Evolutionary conservation across 192 early-diverging fungal species (phyloP).

Genomic region (Mortierella hygrophila): DNA sequence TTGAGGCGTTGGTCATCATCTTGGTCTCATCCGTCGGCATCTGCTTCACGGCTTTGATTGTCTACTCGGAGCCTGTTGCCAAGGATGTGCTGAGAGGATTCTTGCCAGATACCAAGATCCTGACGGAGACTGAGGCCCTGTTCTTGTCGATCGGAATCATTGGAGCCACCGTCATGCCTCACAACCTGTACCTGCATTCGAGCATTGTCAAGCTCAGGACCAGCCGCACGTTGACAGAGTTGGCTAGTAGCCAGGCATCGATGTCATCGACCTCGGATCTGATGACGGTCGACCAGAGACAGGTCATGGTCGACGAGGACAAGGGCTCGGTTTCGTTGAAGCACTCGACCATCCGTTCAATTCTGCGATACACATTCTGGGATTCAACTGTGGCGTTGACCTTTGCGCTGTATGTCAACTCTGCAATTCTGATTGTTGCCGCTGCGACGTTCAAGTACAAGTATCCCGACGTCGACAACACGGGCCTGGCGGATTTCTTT

Average conservation of each 20-base stretch:
- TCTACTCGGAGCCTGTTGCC: constrained; percentile 67
- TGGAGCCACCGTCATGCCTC: constrained; percentile 92
- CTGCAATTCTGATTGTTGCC: constrained; percentile 84
- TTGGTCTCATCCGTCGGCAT: constrained; percentile 72
- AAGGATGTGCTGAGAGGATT: constrained; percentile 76
- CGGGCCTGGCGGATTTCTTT: constrained; percentile 71
- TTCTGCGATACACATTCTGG: constrained; percentile 67
- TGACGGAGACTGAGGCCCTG: constrained; percentile 67
- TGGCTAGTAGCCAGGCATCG: constrained; percentile 28
- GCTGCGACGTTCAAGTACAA: constrained; percentile 77
- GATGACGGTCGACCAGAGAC: constrained; percentile 25
- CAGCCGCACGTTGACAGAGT: constrained; percentile 24
- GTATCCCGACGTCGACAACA: constrained; percentile 35
- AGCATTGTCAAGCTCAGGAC: constrained; percentile 77
- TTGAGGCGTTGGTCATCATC: constrained; percentile 78
- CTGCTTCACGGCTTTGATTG: constrained; percentile 77
- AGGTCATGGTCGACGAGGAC: constrained; percentile 22
- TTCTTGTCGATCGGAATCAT: constrained; percentile 86
- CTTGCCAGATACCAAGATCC: constrained; percentile 67
- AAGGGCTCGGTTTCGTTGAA: constrained; percentile 36
- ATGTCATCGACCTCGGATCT: constrained; percentile 44
- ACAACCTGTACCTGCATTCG: constrained; percentile 86
- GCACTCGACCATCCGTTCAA: constrained; percentile 58
- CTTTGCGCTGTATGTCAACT: constrained; percentile 83
- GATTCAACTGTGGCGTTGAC: constrained; percentile 77